phyloP scores from a whole-genome alignment of 371 early-diverging fungal genomes.

The Mortierella sp. region DNA sequence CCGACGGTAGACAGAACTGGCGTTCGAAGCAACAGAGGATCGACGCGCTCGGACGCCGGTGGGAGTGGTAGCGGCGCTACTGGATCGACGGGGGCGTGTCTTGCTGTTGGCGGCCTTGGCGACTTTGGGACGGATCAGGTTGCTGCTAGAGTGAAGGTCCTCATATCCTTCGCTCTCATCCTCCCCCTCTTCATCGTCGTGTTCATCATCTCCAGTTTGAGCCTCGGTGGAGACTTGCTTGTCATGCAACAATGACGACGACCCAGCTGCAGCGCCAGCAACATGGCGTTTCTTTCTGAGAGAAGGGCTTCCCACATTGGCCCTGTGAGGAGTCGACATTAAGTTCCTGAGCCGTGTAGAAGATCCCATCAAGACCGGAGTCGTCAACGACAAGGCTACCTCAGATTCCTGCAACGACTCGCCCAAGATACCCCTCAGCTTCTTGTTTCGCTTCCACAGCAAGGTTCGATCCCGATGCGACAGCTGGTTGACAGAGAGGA shows the following conservation, averaged over 20 bases:
- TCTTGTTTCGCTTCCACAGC: conserved; percentile 54
- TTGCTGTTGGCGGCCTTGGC: background rate
- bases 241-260: conserved; percentile 5
- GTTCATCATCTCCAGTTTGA: background rate
- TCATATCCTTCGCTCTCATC: conserved; percentile 10
- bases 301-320: background rate
- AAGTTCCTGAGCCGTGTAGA: conserved; percentile 8
- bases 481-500: conserved; percentile 38
- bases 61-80: background rate
- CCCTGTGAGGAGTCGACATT: background rate
- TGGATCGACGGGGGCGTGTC: background rate
- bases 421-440: conserved; percentile 36
- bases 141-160: conserved; percentile 13
- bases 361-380: conserved; percentile 31
- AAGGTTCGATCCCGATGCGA: conserved; percentile 34
- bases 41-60: conserved; percentile 16
- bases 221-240: background rate
- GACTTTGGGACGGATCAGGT: background rate
- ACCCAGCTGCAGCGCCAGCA: too few relatives aligned
- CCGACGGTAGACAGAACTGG: conserved; percentile 7
- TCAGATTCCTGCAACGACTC: conserved; percentile 43
- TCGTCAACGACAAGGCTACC: conserved; percentile 44
- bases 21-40: conserved; percentile 15
- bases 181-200: background rate
- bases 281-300: conserved; percentile 10